These are phyloP conservation scores for Fusarium sp. DNA, from an alignment of 2,329 filamentous ascomycete genomes.

Conservation along the genomic window DNA sequence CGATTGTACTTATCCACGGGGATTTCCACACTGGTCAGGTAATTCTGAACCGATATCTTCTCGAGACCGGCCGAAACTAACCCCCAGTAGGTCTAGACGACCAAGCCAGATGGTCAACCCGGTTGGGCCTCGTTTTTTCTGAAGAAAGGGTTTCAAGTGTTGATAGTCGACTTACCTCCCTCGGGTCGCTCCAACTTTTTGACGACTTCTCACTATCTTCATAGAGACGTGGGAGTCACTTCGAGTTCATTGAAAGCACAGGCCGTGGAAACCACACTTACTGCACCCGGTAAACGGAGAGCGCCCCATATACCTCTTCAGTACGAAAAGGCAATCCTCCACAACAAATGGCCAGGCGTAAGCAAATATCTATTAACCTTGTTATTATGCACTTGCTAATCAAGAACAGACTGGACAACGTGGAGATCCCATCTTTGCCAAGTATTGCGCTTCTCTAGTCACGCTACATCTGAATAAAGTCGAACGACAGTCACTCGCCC, in stretches of 20 bases:
- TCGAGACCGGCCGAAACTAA: not conserved
- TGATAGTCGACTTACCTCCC: constrained; percentile 56
- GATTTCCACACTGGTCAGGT: constrained; percentile 52
- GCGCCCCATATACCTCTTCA: constrained; percentile 18
- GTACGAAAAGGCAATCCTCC: constrained; percentile 44
- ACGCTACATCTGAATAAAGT: constrained; percentile 47
- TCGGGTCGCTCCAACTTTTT: constrained; percentile 52
- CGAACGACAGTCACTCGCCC: constrained; percentile 48
- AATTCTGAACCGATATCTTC: not conserved
- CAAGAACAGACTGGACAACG: constrained; percentile 46
- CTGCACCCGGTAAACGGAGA: constrained; percentile 42
- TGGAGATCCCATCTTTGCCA: constrained; percentile 61
- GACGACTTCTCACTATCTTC: constrained; percentile 31
- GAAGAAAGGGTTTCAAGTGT: constrained; percentile 55
- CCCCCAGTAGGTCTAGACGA: constrained; percentile 52
- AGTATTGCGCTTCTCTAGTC: constrained; percentile 58
- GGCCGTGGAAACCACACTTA: constrained; percentile 48
- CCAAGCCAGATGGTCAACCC: constrained; percentile 58
- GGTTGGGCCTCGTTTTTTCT: constrained; percentile 61
- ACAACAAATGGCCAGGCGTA: constrained; percentile 56
- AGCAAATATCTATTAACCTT: not conserved
- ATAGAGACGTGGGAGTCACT: constrained; percentile 32
- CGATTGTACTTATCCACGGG: constrained; percentile 52
- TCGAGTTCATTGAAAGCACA: constrained; percentile 34
- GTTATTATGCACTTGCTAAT: not conserved